phyloP scores from a whole-genome alignment of 345 rosid species.

The Eucalyptus pauciflora region DNA sequence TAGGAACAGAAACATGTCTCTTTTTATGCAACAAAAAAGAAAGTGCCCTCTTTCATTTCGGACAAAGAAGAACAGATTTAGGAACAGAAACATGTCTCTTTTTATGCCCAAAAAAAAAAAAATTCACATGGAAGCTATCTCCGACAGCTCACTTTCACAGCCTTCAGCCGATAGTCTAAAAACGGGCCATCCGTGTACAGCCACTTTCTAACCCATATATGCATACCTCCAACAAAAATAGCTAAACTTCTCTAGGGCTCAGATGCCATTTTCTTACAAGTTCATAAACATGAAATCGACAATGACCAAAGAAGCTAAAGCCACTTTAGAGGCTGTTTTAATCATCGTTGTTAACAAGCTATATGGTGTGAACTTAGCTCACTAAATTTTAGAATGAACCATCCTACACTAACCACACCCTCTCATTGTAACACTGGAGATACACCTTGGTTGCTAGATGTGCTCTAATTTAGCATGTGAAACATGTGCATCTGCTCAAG shows the following conservation, averaged over 20 bases:
- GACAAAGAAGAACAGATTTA: not conserved
- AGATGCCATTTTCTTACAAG: not conserved
- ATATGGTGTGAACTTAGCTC: not conserved
- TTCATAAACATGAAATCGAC: not conserved
- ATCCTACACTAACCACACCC: not conserved
- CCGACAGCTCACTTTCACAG: not conserved
- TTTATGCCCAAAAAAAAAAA: not conserved
- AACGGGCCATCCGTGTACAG: not conserved
- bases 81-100: not conserved
- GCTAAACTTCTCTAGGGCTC: not conserved
- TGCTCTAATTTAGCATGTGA: not conserved
- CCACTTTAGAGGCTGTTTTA: not conserved
- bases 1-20: not conserved
- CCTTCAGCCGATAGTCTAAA: not conserved
- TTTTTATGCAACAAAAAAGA: not conserved
- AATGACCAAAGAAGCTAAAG: not conserved
- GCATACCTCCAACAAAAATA: not conserved
- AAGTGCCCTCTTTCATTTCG: not conserved
- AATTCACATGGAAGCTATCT: not conserved
- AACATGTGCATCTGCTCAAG: not conserved
- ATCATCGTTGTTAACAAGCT: not conserved
- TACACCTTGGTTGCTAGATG: not conserved
- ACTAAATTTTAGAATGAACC: not conserved
- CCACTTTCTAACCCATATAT: not conserved
- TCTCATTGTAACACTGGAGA: not conserved